Evolutionary conservation across 116 monocot species (phyloP).

Genomic region (Dioscorea cayenensis): DNA sequence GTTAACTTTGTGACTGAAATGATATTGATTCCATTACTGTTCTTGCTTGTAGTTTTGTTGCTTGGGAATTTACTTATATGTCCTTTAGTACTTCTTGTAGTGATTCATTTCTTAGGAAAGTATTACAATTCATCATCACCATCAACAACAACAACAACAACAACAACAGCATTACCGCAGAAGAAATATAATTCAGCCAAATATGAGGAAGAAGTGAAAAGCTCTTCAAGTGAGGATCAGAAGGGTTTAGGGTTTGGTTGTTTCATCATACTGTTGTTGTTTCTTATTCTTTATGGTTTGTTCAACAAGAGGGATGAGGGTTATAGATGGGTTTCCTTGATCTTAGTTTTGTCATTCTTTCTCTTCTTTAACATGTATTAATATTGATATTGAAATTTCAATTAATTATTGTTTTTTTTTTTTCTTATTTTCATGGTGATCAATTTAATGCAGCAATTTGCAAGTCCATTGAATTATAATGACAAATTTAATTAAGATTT

Average conservation of each 20-base stretch:
- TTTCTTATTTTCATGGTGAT: too few species aligned
- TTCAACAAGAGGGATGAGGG: background rate
- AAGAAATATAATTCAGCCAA: background rate
- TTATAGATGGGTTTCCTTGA: background rate
- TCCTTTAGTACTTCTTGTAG: background rate
- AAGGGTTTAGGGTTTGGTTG: conserved; percentile 1
- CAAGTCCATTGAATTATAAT: too few species aligned
- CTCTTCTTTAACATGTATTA: too few species aligned
- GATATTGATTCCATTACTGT: background rate
- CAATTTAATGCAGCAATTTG: too few species aligned
- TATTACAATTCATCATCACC: background rate
- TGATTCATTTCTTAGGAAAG: background rate
- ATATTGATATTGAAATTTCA: too few species aligned
- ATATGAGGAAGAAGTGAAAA: background rate
- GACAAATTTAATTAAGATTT: too few species aligned
- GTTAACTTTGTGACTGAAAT: background rate
- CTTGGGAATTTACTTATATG: background rate
- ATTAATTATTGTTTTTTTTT: too few species aligned
- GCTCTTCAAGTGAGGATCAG: background rate
- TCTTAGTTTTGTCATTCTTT: too few species aligned
- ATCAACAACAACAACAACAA: background rate
- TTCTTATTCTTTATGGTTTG: background rate
- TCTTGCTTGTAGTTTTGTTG: background rate
- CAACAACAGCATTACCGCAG: too few species aligned
- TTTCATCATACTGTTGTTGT: background rate